Evolutionary conservation across 73 alveolate genomes (phyloP).

Genomic region (Halteria grandinella): DNA sequence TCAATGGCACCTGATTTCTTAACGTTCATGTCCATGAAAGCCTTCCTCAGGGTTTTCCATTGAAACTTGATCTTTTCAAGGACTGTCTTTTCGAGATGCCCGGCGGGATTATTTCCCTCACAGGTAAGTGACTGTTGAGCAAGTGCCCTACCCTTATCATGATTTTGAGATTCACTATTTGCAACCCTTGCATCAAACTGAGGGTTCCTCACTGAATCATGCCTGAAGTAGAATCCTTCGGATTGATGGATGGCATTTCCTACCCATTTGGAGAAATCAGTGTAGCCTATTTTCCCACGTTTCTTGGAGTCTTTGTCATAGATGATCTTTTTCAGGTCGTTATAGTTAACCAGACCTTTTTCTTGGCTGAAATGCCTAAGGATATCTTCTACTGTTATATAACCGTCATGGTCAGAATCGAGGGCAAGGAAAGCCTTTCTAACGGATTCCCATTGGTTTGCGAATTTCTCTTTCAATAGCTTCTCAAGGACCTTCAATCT

Average conservation of each 20-base stretch:
- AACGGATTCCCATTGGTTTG: conserved; percentile 52
- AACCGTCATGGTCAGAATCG: conserved; percentile 64
- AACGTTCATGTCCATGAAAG: conserved; percentile 58
- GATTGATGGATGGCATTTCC: conserved; percentile 65
- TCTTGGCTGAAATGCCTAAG: conserved; percentile 48
- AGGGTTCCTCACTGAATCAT: conserved; percentile 67
- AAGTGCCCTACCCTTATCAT: background rate
- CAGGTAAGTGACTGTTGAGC: background rate
- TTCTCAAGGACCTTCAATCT: conserved; percentile 52
- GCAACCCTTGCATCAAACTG: conserved; percentile 31
- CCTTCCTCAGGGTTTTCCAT: conserved; percentile 66
- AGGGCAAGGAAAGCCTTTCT: conserved; percentile 65
- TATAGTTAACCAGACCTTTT: conserved; percentile 38
- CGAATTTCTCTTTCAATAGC: conserved; percentile 30
- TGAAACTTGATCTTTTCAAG: conserved; percentile 57
- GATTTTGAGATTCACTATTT: background rate
- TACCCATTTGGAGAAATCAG: conserved; percentile 58
- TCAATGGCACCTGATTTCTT: conserved; percentile 52
- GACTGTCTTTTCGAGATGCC: conserved; percentile 30
- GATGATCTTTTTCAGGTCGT: conserved; percentile 47
- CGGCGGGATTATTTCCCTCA: background rate
- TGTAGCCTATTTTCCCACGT: conserved; percentile 49
- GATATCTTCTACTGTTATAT: conserved; percentile 63
- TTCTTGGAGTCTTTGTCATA: conserved; percentile 47
- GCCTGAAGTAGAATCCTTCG: conserved; percentile 75